These are phyloP conservation scores for Gymnopilus dilepis DNA, from an alignment of 768 basidiomycete species.

Conservation along the genomic window DNA sequence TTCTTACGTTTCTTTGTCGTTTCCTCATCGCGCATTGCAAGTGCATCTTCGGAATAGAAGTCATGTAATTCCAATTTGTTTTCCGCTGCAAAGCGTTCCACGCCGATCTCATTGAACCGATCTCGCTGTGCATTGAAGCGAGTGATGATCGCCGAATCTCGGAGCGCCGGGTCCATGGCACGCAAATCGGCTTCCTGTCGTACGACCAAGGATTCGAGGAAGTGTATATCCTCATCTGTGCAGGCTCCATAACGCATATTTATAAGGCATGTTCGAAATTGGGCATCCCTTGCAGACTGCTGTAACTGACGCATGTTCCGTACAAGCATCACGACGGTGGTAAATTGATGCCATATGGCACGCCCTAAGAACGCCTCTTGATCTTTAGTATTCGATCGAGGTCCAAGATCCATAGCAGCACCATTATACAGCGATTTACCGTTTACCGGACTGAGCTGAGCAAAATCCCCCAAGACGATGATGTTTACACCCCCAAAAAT, in stretches of 20 bases:
- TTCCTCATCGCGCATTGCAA: neutral
- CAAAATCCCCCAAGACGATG: neutral
- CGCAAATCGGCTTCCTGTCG: slow-evolving; percentile 11
- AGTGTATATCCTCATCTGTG: slow-evolving; percentile 35
- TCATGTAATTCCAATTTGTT: neutral
- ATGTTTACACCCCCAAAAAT: neutral
- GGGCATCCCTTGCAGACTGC: neutral
- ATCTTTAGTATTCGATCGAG: too few species aligned
- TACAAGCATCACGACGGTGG: neutral
- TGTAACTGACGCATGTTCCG: neutral
- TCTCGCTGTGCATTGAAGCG: slow-evolving; percentile 34
- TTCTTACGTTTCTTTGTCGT: neutral
- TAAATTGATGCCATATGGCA: too few species aligned
- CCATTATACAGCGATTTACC: neutral
- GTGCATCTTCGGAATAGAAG: neutral
- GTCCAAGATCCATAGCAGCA: too few species aligned
- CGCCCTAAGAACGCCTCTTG: neutral
- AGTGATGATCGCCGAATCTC: slow-evolving; percentile 42
- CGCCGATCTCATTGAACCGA: slow-evolving; percentile 31
- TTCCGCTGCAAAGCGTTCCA: neutral
- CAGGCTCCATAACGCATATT: slow-evolving; percentile 22
- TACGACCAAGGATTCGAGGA: slow-evolving; percentile 29
- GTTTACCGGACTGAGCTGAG: neutral
- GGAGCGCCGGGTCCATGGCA: slow-evolving; percentile 25
- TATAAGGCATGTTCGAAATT: neutral